Conservation (phyloP, 1,284 basidiomycete genomes). For the Ceratobasidium sp. region DNA sequence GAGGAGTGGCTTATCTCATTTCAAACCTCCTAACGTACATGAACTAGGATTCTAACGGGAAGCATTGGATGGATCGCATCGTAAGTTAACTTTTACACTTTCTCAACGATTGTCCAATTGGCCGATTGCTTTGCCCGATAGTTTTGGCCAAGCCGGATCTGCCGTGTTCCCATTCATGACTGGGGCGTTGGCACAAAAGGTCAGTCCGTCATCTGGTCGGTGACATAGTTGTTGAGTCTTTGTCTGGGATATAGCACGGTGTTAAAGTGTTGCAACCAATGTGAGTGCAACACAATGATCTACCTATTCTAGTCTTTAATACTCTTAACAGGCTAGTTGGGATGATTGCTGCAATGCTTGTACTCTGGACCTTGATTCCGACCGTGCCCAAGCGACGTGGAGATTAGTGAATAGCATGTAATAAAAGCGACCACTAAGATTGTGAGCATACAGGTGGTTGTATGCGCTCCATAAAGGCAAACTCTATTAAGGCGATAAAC, state of each 20-base stretch:
- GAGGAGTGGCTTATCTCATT: background rate
- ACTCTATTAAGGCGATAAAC: background rate
- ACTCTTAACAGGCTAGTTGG: conserved; percentile 38
- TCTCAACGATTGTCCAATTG: background rate
- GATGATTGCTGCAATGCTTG: conserved; percentile 33
- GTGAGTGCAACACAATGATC: conserved; percentile 14
- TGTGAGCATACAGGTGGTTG: background rate
- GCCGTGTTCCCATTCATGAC: conserved; percentile 54
- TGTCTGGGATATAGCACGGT: conserved; percentile 24
- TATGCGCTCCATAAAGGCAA: background rate
- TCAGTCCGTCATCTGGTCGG: background rate
- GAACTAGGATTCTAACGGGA: conserved; percentile 52
- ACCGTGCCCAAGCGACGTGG: conserved; percentile 13
- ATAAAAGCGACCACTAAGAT: too few species aligned
- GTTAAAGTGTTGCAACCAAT: conserved; percentile 47
- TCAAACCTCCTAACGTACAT: background rate
- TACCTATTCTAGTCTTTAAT: background rate
- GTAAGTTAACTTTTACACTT: conserved; percentile 6
- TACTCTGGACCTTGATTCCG: conserved; percentile 40
- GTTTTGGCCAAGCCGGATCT: conserved; percentile 53
- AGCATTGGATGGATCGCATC: conserved; percentile 54
- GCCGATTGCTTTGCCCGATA: conserved; percentile 21
- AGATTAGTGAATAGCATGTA: background rate
- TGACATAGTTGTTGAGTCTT: background rate
- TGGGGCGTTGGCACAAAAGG: conserved; percentile 43